Percentiles rank a stretch among this genome's conserved stretches.
These are phyloP conservation scores for Talaromyces sp. DNA, from an alignment of 2,329 filamentous ascomycete genomes.

Conservation along the genomic window DNA sequence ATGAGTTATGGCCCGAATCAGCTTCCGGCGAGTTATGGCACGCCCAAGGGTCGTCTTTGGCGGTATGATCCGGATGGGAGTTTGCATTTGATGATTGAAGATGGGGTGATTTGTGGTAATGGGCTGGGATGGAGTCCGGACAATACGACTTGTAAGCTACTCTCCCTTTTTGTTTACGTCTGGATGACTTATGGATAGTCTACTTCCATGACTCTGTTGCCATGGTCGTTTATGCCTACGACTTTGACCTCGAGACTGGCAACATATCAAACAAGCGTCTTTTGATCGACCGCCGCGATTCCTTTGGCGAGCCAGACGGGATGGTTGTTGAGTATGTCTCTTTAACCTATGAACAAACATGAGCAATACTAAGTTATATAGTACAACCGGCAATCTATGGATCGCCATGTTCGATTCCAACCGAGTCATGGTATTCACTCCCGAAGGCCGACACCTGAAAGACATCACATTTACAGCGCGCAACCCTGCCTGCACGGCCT, in stretches of 20 bases:
- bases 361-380: conserved; percentile 10
- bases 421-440: conserved; percentile 30
- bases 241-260: conserved; percentile 29
- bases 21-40: conserved; percentile 24
- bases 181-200: conserved; percentile 17
- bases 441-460: conserved; percentile 28
- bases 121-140: conserved; percentile 34
- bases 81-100: conserved; percentile 28
- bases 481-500: conserved; percentile 33
- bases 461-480: conserved; percentile 28
- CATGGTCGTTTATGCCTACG: conserved; percentile 26
- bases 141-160: conserved; percentile 27
- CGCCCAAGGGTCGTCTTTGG: conserved; percentile 21
- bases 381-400: conserved; percentile 33
- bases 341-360: neutral
- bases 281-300: conserved; percentile 22
- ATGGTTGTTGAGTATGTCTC: conserved; percentile 33
- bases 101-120: conserved; percentile 32
- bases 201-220: conserved; percentile 32
- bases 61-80: conserved; percentile 21
- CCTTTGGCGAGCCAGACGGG: conserved; percentile 31
- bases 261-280: conserved; percentile 26
- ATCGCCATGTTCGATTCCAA: conserved; percentile 31
- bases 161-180: neutral
- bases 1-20: conserved; percentile 27